phyloP scores from a whole-genome alignment of 2,329 filamentous ascomycete genomes.

The Fusarium floridanum region DNA sequence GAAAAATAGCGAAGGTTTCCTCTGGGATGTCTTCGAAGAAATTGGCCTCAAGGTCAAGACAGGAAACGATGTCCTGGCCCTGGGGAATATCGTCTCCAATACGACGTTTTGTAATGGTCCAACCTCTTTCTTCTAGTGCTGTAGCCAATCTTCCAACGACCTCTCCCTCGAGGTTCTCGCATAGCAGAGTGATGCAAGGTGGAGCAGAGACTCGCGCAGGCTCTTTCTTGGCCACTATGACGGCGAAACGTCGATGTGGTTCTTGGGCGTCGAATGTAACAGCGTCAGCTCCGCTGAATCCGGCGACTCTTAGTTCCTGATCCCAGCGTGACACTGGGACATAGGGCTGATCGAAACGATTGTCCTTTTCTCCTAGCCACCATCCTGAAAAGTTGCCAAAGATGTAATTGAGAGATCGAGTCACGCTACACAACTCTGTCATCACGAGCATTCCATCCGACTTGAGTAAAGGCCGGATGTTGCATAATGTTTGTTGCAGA shows the following conservation, averaged over 20 bases:
- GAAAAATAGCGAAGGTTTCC: neutral
- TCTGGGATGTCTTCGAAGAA: constrained; percentile 13
- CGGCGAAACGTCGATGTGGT: constrained; percentile 12
- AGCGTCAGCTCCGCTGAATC: constrained; percentile 12
- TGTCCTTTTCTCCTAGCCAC: constrained; percentile 38
- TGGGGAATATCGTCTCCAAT: neutral
- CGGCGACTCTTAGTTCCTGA: neutral
- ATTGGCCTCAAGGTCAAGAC: constrained; percentile 13
- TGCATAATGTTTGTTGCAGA: constrained; percentile 38
- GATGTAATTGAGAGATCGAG: constrained; percentile 17
- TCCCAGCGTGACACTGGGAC: constrained; percentile 19
- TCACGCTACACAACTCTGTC: constrained; percentile 39
- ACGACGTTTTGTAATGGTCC: neutral
- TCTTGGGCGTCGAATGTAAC: constrained; percentile 16
- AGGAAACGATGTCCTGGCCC: constrained; percentile 6
- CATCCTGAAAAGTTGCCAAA: constrained; percentile 52
- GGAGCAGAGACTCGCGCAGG: neutral
- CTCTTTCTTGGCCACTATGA: constrained; percentile 15
- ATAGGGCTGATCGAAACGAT: constrained; percentile 16
- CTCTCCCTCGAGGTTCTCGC: neutral
- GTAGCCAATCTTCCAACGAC: neutral
- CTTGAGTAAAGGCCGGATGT: constrained; percentile 41
- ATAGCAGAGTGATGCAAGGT: constrained; percentile 2
- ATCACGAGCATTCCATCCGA: constrained; percentile 47
- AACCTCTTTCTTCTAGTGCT: neutral